These are phyloP conservation scores for Clarireedia monteithiana DNA, from an alignment of 2,329 filamentous ascomycete genomes.

Conservation along the genomic window DNA sequence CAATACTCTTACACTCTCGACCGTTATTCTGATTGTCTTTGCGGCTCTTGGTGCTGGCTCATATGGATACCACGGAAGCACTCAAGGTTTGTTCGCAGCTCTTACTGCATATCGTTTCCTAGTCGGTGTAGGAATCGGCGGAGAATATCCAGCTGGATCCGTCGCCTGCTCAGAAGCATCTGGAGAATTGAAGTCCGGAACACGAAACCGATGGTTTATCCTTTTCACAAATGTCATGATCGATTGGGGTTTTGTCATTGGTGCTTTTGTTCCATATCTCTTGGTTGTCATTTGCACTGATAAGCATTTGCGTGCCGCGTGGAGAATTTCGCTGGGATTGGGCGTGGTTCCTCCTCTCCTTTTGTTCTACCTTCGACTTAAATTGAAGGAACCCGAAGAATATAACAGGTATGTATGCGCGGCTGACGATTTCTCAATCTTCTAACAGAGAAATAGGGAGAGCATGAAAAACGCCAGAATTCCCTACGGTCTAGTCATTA, in stretches of 20 bases:
- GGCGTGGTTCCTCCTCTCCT: constrained; percentile 70
- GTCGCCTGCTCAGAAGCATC: constrained; percentile 80
- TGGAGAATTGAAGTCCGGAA: constrained; percentile 71
- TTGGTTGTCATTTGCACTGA: constrained; percentile 45
- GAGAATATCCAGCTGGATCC: constrained; percentile 75
- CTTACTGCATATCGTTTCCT: constrained; percentile 82
- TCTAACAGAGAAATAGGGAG: constrained; percentile 21
- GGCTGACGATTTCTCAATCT: not conserved
- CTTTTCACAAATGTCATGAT: constrained; percentile 87
- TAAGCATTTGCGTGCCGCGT: constrained; percentile 63
- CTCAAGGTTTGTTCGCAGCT: constrained; percentile 66
- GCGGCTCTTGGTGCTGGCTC: constrained; percentile 70
- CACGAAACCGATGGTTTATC: constrained; percentile 85
- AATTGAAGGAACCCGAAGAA: constrained; percentile 71
- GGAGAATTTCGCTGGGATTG: constrained; percentile 74
- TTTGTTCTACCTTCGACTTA: constrained; percentile 63
- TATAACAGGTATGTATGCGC: constrained; percentile 40
- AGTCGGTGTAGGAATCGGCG: constrained; percentile 57
- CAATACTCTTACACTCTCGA: constrained; percentile 73
- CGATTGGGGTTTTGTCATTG: constrained; percentile 67
- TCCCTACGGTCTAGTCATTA: constrained; percentile 47
- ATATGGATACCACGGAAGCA: constrained; percentile 63
- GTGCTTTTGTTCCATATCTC: constrained; percentile 68
- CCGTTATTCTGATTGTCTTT: constrained; percentile 77
- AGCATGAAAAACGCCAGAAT: constrained; percentile 37